Evolutionary conservation across 192 early-diverging fungal species (phyloP).

Genomic region (Backusella macrospora): DNA sequence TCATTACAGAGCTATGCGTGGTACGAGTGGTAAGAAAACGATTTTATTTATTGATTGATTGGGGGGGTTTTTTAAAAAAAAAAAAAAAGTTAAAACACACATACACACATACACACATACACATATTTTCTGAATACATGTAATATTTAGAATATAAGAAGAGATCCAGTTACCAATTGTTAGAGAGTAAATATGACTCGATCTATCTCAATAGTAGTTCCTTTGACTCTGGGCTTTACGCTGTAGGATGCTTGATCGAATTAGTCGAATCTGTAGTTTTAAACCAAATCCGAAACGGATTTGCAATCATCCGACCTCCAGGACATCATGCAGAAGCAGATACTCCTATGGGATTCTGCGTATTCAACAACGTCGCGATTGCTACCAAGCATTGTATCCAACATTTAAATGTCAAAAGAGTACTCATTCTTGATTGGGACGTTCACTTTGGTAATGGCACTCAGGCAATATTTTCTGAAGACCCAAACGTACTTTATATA

Average conservation of each 20-base stretch:
- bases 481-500: constrained; percentile 81
- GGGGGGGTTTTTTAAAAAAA: background rate
- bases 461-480: constrained; percentile 77
- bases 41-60: too few species aligned
- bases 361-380: constrained; percentile 89
- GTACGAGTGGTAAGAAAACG: constrained; percentile 45
- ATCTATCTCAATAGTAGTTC: constrained; percentile 73
- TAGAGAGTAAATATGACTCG: constrained; percentile 58
- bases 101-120: too few species aligned
- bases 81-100: too few species aligned
- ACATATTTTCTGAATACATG: background rate
- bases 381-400: constrained; percentile 67
- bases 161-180: constrained; percentile 17
- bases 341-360: constrained; percentile 84
- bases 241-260: constrained; percentile 77
- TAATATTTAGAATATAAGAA: background rate
- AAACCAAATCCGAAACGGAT: constrained; percentile 69
- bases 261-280: constrained; percentile 70
- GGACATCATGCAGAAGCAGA: constrained; percentile 89
- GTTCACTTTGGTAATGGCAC: constrained; percentile 97
- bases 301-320: constrained; percentile 91
- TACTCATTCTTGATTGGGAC: constrained; percentile 94
- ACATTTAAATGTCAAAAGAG: constrained; percentile 48
- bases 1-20: constrained; percentile 47
- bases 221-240: constrained; percentile 64